Percentiles rank a stretch among this genome's conserved stretches.
These are phyloP conservation scores for Amoebophrya sp. DNA, from an alignment of 169 alveolate genomes.

Conservation along the genomic window DNA sequence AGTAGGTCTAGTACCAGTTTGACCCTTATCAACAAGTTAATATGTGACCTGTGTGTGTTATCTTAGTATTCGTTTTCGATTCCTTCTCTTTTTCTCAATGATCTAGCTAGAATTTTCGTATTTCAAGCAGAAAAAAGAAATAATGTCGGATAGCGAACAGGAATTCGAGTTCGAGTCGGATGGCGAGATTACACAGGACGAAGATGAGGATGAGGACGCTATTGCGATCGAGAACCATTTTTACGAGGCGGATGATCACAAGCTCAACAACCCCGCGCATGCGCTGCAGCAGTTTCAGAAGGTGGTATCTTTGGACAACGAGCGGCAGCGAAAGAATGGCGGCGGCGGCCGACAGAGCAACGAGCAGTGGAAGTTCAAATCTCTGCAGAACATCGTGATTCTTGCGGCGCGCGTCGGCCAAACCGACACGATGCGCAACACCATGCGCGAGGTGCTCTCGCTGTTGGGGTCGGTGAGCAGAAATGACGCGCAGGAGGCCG, in stretches of 20 bases:
- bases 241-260: slow-evolving; percentile 31
- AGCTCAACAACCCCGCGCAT: background rate
- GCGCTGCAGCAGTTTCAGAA: slow-evolving; percentile 28
- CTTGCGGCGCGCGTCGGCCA: slow-evolving; percentile 12
- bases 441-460: background rate
- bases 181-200: background rate
- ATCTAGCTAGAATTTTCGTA: too few species aligned
- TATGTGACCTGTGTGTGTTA: too few species aligned
- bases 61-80: too few species aligned
- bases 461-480: background rate
- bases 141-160: background rate
- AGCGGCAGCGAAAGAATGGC: background rate
- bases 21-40: too few species aligned
- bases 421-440: background rate
- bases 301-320: background rate
- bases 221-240: slow-evolving; percentile 18
- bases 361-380: background rate
- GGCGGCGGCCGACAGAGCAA: background rate
- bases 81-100: too few species aligned
- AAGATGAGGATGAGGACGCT: slow-evolving; percentile 32
- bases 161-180: slow-evolving; percentile 32
- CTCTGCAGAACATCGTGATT: slow-evolving; percentile 27
- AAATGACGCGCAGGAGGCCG: slow-evolving; percentile 34
- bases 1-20: too few species aligned
- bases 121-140: too few species aligned